These are phyloP conservation scores for Cyberlindnera suaveolens DNA, from an alignment of 805 yeast species.

Conservation along the genomic window DNA sequence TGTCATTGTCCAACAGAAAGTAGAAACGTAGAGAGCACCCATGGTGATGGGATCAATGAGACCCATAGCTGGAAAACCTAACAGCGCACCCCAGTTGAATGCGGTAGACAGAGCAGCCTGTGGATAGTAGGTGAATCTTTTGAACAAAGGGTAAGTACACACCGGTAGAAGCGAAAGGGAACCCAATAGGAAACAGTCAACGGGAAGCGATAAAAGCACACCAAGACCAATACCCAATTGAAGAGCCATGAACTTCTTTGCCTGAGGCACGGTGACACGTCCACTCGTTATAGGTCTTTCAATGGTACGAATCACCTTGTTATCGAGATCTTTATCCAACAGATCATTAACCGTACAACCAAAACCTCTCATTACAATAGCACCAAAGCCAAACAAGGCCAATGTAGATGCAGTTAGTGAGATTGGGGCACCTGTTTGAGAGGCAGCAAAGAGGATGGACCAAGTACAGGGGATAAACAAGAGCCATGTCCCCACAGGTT, in stretches of 20 bases:
- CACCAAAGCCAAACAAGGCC: slow-evolving; percentile 73
- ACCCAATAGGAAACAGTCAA: slow-evolving; percentile 77
- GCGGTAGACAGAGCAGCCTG: slow-evolving; percentile 76
- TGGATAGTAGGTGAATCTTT: slow-evolving; percentile 93
- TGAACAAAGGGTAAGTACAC: slow-evolving; percentile 85
- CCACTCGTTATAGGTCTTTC: slow-evolving; percentile 94
- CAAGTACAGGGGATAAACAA: slow-evolving; percentile 82
- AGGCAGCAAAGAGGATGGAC: slow-evolving; percentile 91
- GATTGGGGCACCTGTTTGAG: slow-evolving; percentile 61
- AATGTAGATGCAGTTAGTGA: slow-evolving; percentile 54
- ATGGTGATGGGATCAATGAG: slow-evolving; percentile 72
- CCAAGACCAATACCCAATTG: slow-evolving; percentile 73
- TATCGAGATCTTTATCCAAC: slow-evolving; percentile 76
- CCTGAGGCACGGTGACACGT: slow-evolving; percentile 64
- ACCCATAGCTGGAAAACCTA: slow-evolving; percentile 96
- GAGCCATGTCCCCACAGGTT: slow-evolving; percentile 92
- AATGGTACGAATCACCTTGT: slow-evolving; percentile 79
- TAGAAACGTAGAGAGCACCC: slow-evolving; percentile 68
- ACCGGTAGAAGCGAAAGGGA: slow-evolving; percentile 76
- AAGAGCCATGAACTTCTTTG: slow-evolving; percentile 60
- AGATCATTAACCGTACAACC: slow-evolving; percentile 96
- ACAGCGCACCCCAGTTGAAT: slow-evolving; percentile 89
- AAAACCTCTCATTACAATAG: slow-evolving; percentile 92
- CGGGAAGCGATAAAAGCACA: slow-evolving; percentile 66
- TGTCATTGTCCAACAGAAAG: slow-evolving; percentile 88